These are phyloP conservation scores for Hanseniaspora lindneri DNA, from an alignment of 805 yeast species.

Conservation along the genomic window DNA sequence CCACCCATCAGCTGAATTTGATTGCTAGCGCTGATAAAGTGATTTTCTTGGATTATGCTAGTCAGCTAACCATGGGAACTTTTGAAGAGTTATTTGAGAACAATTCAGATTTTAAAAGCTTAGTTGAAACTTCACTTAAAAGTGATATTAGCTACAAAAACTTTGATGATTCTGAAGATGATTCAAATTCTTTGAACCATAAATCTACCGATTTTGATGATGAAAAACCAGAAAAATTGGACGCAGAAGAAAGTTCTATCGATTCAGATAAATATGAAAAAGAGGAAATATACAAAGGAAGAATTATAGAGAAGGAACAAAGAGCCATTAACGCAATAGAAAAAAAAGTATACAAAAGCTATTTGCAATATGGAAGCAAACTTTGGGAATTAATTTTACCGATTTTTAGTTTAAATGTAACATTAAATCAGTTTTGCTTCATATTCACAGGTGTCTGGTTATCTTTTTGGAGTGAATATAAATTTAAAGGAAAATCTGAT, in stretches of 20 bases:
- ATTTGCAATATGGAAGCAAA: constrained; percentile 28
- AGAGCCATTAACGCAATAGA: constrained; percentile 32
- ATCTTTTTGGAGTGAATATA: constrained; percentile 61
- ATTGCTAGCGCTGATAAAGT: constrained; percentile 50
- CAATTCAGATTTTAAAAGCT: constrained; percentile 34
- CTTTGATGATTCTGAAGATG: no score
- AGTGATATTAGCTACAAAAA: no score
- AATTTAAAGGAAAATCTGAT: constrained; percentile 36
- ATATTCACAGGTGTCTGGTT: constrained; percentile 65
- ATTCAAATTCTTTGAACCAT: no score
- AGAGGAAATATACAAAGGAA: constrained; percentile 2
- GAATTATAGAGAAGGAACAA: constrained; percentile 26
- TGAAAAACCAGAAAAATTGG: neutral
- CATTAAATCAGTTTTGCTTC: constrained; percentile 38
- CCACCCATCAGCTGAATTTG: constrained; percentile 63
- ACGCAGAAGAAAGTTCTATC: neutral
- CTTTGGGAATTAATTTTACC: constrained; percentile 27
- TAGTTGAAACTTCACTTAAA: neutral
- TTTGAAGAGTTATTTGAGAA: constrained; percentile 35
- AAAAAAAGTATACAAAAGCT: constrained; percentile 28
- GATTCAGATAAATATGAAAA: neutral
- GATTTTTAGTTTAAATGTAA: constrained; percentile 21
- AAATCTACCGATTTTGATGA: no score
- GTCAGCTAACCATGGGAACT: constrained; percentile 51
- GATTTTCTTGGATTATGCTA: constrained; percentile 43